These are phyloP conservation scores for Ganoderma lingzhi DNA, from an alignment of 1,284 basidiomycete genomes.

Conservation along the genomic window DNA sequence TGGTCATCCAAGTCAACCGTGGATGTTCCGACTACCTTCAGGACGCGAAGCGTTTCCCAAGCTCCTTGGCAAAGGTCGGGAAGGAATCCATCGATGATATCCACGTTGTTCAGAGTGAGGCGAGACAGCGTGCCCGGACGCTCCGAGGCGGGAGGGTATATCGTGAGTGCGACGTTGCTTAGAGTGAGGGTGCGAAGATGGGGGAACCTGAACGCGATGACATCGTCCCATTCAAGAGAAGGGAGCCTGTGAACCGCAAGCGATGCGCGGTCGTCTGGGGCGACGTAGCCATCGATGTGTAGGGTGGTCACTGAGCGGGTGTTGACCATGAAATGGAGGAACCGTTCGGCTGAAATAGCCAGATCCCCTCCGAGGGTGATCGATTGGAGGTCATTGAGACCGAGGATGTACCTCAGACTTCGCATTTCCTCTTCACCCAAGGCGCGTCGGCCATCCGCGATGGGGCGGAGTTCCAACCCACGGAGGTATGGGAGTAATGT, in stretches of 20 bases:
- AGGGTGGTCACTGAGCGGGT: constrained; percentile 52
- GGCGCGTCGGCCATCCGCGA: constrained; percentile 26
- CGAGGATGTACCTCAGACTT: constrained; percentile 52
- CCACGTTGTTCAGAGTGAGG: constrained; percentile 53
- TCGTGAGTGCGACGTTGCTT: constrained; percentile 52
- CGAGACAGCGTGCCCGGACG: constrained; percentile 46
- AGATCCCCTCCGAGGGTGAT: constrained; percentile 57
- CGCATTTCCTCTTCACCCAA: constrained; percentile 43
- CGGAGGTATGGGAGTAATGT: constrained; percentile 47
- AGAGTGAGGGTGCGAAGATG: constrained; percentile 46
- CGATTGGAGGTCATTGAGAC: constrained; percentile 48
- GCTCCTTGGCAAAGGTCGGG: constrained; percentile 48
- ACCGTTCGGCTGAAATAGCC: constrained; percentile 54
- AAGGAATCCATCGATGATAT: constrained; percentile 50
- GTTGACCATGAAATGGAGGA: constrained; percentile 50
- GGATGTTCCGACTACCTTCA: constrained; percentile 47
- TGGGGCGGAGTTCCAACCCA: constrained; percentile 53
- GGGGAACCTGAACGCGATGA: constrained; percentile 41
- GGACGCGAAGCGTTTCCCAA: constrained; percentile 43
- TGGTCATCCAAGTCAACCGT: constrained; percentile 48
- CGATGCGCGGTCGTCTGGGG: constrained; percentile 13
- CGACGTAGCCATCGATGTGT: constrained; percentile 52
- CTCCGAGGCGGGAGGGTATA: constrained; percentile 46
- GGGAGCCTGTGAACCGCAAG: constrained; percentile 19
- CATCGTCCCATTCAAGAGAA: constrained; percentile 43